Evolutionary conservation across 148 eudicot genomes (phyloP).

Genomic region (Cornus kousa): DNA sequence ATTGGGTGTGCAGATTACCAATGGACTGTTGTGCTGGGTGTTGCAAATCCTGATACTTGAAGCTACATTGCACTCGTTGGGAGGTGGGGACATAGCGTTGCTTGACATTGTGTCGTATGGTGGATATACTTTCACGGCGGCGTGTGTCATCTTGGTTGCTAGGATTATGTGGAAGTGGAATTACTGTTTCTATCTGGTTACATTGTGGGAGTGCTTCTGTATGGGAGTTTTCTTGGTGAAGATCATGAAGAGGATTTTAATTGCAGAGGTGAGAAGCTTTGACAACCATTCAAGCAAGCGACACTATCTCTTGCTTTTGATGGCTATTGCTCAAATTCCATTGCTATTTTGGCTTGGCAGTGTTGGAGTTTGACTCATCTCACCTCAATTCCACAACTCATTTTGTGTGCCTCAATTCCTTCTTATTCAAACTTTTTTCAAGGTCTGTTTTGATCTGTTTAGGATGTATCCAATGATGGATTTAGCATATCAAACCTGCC

Average conservation of each 20-base stretch:
- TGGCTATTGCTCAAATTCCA: slow-evolving; percentile 7
- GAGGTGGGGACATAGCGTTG: not conserved
- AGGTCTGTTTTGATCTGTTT: too few species aligned
- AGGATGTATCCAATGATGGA: too few species aligned
- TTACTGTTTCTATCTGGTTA: slow-evolving; percentile 11
- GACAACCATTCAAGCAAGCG: slow-evolving; percentile 6
- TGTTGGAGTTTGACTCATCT: slow-evolving; percentile 8
- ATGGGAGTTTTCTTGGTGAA: slow-evolving; percentile 29
- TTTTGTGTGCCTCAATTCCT: too few species aligned
- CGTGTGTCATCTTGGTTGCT: not conserved
- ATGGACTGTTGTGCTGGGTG: slow-evolving; percentile 22
- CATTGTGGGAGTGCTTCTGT: slow-evolving; percentile 18
- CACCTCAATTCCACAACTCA: not conserved
- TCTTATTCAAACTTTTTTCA: not conserved
- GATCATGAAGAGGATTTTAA: slow-evolving; percentile 28
- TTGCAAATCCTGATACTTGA: slow-evolving; percentile 16
- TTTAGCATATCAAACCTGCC: too few species aligned
- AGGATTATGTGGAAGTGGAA: not conserved
- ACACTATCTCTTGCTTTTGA: slow-evolving; percentile 2
- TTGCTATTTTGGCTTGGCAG: slow-evolving; percentile 9
- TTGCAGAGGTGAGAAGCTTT: slow-evolving; percentile 10
- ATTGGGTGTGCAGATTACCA: slow-evolving; percentile 17
- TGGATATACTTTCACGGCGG: slow-evolving; percentile 2
- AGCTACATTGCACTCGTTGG: slow-evolving; percentile 3
- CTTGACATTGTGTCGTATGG: slow-evolving; percentile 7